Evolutionary conservation across 192 early-diverging fungal species (phyloP).

Genomic region (Cetraspora pellucida): DNA sequence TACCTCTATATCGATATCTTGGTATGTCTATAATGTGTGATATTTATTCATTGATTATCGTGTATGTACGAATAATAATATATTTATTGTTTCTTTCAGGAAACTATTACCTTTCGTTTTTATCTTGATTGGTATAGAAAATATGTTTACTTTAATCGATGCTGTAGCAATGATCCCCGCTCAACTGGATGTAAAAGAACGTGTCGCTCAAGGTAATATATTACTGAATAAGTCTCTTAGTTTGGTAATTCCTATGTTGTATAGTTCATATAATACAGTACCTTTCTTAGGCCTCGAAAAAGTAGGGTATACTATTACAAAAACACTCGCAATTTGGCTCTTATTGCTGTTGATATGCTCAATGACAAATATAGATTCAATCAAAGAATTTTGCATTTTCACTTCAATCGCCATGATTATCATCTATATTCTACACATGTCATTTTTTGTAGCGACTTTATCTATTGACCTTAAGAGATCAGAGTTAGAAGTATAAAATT

Average conservation of each 20-base stretch:
- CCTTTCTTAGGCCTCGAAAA: conserved; percentile 48
- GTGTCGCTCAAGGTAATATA: conserved; percentile 59
- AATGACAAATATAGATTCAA: conserved; percentile 56
- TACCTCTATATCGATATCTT: conserved; percentile 58
- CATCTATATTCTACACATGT: conserved; percentile 77
- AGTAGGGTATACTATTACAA: conserved; percentile 68
- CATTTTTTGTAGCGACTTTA: conserved; percentile 75
- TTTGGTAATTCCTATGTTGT: background rate
- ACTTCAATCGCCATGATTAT: conserved; percentile 66
- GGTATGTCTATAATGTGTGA: conserved; percentile 46
- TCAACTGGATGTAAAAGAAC: conserved; percentile 73
- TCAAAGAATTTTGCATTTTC: conserved; percentile 79
- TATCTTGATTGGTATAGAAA: conserved; percentile 75
- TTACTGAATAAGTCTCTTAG: background rate
- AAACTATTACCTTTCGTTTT: conserved; percentile 58
- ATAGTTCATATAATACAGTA: background rate
- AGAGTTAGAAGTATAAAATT: conserved; percentile 54
- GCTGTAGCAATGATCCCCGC: conserved; percentile 68
- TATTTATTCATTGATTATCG: no score
- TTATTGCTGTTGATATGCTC: conserved; percentile 60
- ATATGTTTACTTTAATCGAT: conserved; percentile 73
- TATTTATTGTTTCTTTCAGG: background rate
- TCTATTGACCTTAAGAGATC: conserved; percentile 79
- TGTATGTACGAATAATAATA: background rate
- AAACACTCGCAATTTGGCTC: conserved; percentile 60